Evolutionary conservation across 2,329 filamentous ascomycete genomes (phyloP), one percentile per base, ranked within the genome.

Genomic region (Cyclaneusma minus): DNA sequence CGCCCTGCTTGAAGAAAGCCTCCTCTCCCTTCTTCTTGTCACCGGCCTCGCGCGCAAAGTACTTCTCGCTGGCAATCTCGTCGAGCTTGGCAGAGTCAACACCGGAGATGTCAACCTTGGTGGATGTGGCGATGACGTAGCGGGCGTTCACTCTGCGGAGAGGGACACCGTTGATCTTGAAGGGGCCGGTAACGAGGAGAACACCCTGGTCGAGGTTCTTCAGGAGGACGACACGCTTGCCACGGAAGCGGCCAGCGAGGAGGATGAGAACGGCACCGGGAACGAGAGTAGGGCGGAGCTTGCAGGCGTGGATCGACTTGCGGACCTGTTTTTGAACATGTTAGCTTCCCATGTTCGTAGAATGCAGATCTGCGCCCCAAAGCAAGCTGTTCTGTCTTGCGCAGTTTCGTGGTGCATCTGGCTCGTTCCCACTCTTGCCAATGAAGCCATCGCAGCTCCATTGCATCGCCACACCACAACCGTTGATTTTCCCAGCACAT

Each of bases 91-190:
- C 77, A 52, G 79, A 51, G 62, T 95, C 87, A 48, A 98, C 63
- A 52, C 83, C 82, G 43, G 68, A 64, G 51, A 98, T 60, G 56
- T 87, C 77, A 52, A 92, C 69, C 62, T 77, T 81, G 56, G 76
- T 74, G 50, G 77, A 83, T 51, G 82, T 91, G 54, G 81, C 82
- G 57, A 91, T 91, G 55, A 91, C 82, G 64, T 89, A 91, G 62
- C 81, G 77, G 56, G 82, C 68, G 68, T 91, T 91, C 57, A 91
- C 81, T 59, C 81, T 75, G 64, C 89, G 79, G 54, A 98, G 78
- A 48, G 89, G 89, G 44, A 98, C 89, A 62, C 89, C 89, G 69
- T 98, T 98, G 68, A 98, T 79, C 79, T 95, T 98, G 81, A 95
- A 98, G 57, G 89, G 89, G 51, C 89, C 89, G 56, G 89, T 98